A percentile compares a stretch with the other conserved stretches of the same genome.
Conservation (phyloP, 177 flowering plant genomes). For the Telopea speciosissima region DNA sequence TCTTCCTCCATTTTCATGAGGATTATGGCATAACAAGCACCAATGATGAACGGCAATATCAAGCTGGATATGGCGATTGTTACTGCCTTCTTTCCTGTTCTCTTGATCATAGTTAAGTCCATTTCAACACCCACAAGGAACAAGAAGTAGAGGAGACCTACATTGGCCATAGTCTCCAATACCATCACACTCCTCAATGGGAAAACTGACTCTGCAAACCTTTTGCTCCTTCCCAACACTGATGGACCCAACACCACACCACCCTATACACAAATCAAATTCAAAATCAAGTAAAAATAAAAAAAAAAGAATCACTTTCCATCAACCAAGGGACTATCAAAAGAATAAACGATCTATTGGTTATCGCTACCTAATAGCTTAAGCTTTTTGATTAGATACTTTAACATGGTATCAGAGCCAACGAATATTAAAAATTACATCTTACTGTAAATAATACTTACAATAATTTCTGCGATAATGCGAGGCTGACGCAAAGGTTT, state of each 20-base stretch:
- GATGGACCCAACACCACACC: background rate
- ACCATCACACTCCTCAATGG: background rate
- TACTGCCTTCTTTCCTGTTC: background rate
- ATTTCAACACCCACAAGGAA: background rate
- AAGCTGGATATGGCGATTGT: background rate
- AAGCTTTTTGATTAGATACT: too few species aligned
- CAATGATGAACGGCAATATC: background rate
- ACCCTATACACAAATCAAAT: background rate
- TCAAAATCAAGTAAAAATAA: too few species aligned
- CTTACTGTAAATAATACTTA: background rate
- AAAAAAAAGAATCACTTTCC: too few species aligned
- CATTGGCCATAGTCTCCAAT: background rate
- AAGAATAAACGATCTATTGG: too few species aligned
- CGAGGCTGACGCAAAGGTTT: background rate
- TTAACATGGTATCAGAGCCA: too few species aligned
- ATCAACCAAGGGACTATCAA: too few species aligned
- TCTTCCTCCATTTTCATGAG: background rate
- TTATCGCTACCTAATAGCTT: too few species aligned
- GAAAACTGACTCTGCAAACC: background rate
- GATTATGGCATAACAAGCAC: background rate
- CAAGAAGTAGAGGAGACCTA: background rate
- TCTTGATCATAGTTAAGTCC: background rate
- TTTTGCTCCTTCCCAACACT: background rate
- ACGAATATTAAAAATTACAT: too few species aligned
- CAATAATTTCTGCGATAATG: background rate